Evolutionary conservation across 148 eudicot species (phyloP).

Genomic region (Suaeda aralocaspica): DNA sequence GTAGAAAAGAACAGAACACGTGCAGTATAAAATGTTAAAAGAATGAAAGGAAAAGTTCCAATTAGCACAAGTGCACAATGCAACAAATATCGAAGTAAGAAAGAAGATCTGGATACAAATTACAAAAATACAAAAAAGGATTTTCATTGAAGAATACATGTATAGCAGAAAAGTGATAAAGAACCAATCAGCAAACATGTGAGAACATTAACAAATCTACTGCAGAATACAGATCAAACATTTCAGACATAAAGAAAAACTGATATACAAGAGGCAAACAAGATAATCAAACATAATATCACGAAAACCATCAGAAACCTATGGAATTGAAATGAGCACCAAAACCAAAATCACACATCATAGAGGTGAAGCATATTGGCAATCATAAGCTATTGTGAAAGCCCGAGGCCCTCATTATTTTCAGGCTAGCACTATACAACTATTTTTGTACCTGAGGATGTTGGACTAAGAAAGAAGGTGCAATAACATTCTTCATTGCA

Average conservation of each 20-base stretch:
- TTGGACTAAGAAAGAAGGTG: conserved; percentile 43
- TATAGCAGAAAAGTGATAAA: background rate
- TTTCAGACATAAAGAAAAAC: background rate
- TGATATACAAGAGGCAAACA: no score
- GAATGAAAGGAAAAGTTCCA: background rate
- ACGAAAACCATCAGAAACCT: background rate
- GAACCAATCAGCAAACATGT: background rate
- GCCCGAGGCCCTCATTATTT: background rate
- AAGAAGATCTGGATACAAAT: background rate
- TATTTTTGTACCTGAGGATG: conserved; percentile 53
- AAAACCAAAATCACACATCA: no score
- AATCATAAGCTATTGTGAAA: background rate
- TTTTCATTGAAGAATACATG: background rate
- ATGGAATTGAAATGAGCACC: no score
- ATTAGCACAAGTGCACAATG: background rate
- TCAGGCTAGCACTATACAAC: conserved; percentile 1
- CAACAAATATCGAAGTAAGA: background rate
- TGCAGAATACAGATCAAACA: background rate
- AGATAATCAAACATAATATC: no score
- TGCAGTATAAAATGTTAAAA: no score
- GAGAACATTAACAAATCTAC: background rate
- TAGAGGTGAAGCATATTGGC: background rate
- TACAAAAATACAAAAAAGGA: background rate
- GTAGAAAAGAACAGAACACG: background rate
- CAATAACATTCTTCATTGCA: conserved; percentile 48